A percentile compares a stretch with the other conserved stretches of the same genome.
These are phyloP conservation scores for Sutorius eximius DNA, from an alignment of 1,284 basidiomycete species.

Conservation along the genomic window DNA sequence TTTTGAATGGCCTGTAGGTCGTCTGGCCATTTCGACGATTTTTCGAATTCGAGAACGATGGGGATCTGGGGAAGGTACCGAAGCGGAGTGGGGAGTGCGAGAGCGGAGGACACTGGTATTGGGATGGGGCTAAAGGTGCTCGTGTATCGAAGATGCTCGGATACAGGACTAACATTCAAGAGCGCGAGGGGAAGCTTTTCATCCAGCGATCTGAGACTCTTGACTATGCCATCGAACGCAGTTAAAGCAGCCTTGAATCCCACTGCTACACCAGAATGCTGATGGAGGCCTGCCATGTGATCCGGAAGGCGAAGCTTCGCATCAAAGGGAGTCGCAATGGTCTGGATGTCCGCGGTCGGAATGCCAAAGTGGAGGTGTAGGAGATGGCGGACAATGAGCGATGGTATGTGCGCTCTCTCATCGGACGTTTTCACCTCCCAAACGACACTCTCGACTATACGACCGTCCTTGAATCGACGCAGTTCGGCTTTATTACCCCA, in stretches of 20 bases:
- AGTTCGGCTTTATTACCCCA: conserved; percentile 95
- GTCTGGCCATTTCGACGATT: conserved; percentile 93
- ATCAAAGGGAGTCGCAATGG: conserved; percentile 66
- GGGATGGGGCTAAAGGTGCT: conserved; percentile 71
- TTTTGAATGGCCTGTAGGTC: conserved; percentile 92
- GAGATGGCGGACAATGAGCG: conserved; percentile 73
- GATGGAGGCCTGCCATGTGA: conserved; percentile 50
- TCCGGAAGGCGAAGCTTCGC: conserved; percentile 68
- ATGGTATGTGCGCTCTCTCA: conserved; percentile 79
- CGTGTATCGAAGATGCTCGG: conserved; percentile 81
- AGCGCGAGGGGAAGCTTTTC: conserved; percentile 82
- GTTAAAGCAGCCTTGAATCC: conserved; percentile 79
- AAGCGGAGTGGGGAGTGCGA: conserved; percentile 56
- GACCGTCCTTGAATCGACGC: conserved; percentile 95
- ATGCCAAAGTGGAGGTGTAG: conserved; percentile 77
- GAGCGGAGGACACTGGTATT: conserved; percentile 48
- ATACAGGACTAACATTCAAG: conserved; percentile 73
- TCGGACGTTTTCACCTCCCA: conserved; percentile 81
- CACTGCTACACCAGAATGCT: conserved; percentile 45
- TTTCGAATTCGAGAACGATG: conserved; percentile 84
- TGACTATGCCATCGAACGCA: conserved; percentile 82
- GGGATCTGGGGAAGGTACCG: conserved; percentile 72
- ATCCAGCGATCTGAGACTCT: conserved; percentile 75
- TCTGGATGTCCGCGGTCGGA: conserved; percentile 47
- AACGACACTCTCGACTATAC: conserved; percentile 91